A percentile compares a stretch with the other conserved stretches of the same genome.
Evolutionary conservation across 1,284 basidiomycete species (phyloP).

Genomic region (Trametes sp.): DNA sequence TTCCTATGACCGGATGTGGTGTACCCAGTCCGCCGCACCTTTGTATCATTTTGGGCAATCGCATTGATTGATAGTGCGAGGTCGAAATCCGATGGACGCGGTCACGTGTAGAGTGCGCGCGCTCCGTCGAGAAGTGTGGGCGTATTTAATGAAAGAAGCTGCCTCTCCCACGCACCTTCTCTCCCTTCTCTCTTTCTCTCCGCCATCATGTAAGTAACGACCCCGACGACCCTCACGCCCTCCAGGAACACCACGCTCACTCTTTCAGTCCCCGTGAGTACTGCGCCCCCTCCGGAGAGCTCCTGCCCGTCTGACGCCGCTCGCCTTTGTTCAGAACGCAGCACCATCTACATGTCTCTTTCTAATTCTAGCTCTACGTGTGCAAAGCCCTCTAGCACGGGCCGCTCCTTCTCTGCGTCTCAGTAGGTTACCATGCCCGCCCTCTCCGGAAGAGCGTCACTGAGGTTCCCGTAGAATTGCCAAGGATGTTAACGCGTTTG

Average conservation of each 20-base stretch:
- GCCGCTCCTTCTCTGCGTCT: slow-evolving; percentile 10
- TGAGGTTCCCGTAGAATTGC: slow-evolving; percentile 40
- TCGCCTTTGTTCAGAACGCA: slow-evolving; percentile 6
- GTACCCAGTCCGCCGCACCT: neutral
- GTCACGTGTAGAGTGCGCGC: slow-evolving; percentile 23
- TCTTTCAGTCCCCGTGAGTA: slow-evolving; percentile 22
- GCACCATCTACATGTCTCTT: slow-evolving; percentile 6
- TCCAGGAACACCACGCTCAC: slow-evolving; percentile 16
- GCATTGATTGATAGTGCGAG: neutral
- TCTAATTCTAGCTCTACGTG: slow-evolving; percentile 6
- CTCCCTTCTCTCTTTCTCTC: slow-evolving; percentile 12
- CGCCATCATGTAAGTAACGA: slow-evolving; percentile 28
- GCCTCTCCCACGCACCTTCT: slow-evolving; percentile 15
- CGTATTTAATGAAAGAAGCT: slow-evolving; percentile 20
- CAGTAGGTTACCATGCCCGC: slow-evolving; percentile 8
- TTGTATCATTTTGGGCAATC: slow-evolving; percentile 14
- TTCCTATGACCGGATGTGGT: slow-evolving; percentile 28
- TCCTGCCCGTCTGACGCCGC: neutral
- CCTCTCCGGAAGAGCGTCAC: neutral
- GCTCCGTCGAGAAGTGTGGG: slow-evolving; percentile 8
- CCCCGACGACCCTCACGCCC: slow-evolving; percentile 18
- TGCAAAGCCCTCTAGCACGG: neutral
- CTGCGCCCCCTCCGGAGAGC: neutral
- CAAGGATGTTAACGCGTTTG: slow-evolving; percentile 40
- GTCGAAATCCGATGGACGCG: slow-evolving; percentile 8